Conservation (phyloP, 2,329 filamentous ascomycete genomes). For the Botrytis byssoidea region DNA sequence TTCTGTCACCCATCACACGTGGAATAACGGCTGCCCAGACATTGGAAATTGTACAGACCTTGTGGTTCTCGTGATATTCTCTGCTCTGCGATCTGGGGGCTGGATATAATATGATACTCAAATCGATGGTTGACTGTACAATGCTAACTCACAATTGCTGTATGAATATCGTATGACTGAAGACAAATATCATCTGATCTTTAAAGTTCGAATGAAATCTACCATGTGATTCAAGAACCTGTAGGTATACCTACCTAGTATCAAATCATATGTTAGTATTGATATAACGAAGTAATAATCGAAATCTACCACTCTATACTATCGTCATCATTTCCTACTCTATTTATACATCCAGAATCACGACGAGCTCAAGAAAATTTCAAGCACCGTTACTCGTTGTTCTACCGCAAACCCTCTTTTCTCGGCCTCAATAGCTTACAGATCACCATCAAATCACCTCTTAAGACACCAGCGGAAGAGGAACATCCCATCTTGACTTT, state of each 20-base stretch:
- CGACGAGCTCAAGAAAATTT: background rate
- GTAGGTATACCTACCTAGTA: background rate
- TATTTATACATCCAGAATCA: background rate
- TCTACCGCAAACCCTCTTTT: background rate
- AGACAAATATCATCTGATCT: background rate
- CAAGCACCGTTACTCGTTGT: background rate
- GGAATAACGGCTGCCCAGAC: background rate
- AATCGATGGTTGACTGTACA: background rate
- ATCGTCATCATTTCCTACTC: rapidly evolving
- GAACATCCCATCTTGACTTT: background rate
- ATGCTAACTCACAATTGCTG: background rate
- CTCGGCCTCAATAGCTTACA: background rate
- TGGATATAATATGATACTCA: background rate
- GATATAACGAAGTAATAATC: background rate
- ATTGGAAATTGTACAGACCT: background rate
- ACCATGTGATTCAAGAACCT: background rate
- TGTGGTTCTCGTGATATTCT: background rate
- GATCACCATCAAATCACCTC: background rate
- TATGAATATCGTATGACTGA: background rate
- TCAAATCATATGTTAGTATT: background rate
- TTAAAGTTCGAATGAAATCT: background rate
- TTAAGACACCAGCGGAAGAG: background rate
- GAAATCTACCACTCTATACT: background rate
- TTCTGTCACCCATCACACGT: background rate
- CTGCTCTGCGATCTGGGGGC: background rate